Percentiles rank a stretch among this genome's conserved stretches.
Conservation (phyloP, 768 basidiomycete species). For the Guyanaporus albipodus region DNA sequence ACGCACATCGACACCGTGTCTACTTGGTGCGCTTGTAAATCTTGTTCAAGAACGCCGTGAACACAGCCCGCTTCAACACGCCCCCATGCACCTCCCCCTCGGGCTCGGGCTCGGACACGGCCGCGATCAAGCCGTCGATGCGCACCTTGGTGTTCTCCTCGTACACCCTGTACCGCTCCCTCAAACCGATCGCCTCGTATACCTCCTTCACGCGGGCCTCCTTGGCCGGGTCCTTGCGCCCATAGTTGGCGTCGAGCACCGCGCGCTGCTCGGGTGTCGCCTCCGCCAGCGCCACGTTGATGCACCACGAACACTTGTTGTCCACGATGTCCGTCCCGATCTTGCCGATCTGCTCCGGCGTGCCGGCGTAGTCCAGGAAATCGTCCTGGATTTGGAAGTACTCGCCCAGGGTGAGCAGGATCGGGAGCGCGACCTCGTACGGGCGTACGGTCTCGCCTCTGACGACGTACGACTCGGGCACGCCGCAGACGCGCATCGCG, state of each 20-base stretch:
- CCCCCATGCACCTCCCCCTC: conserved; percentile 36
- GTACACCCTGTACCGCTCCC: conserved; percentile 67
- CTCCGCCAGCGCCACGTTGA: conserved; percentile 76
- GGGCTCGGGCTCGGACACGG: conserved; percentile 72
- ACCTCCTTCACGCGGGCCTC: conserved; percentile 62
- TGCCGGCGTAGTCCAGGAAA: conserved; percentile 88
- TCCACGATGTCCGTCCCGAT: conserved; percentile 98
- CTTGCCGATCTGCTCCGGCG: conserved; percentile 91
- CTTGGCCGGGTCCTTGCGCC: conserved; percentile 46
- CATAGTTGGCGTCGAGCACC: conserved; percentile 65
- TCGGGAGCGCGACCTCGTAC: conserved; percentile 71
- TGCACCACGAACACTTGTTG: conserved; percentile 97
- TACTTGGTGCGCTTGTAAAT: conserved; percentile 68
- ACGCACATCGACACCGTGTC: too few relatives aligned
- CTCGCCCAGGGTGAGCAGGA: conserved; percentile 90
- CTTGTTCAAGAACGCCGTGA: conserved; percentile 83
- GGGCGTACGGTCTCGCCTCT: conserved; percentile 44
- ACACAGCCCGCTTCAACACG: conserved; percentile 62
- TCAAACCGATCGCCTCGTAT: conserved; percentile 66
- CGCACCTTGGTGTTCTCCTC: conserved; percentile 69
- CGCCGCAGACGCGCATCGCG: conserved; percentile 74
- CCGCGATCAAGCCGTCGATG: conserved; percentile 66
- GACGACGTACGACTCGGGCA: conserved; percentile 49
- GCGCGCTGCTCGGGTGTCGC: conserved; percentile 53
- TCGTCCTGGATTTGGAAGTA: conserved; percentile 99